Base-by-base conservation (phyloP, 495 filamentous ascomycete species). In the Penicillium simplicissimum region DNA sequence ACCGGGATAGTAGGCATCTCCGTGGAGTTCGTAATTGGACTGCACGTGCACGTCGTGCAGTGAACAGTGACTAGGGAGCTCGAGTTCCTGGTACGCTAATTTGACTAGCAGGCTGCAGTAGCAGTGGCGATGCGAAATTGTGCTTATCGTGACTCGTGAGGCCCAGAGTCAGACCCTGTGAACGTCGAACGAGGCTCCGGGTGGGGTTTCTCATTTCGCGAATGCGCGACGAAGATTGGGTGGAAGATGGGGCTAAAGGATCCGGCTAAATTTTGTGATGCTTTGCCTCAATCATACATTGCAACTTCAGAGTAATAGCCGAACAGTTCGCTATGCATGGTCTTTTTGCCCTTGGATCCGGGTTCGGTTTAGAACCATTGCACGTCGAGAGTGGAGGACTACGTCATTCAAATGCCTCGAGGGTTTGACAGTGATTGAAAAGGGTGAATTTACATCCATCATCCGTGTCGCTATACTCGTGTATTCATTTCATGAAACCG, bases 151-250 rank as follows among this genome's bases (percentile, higher is more conserved):
- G n/a, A n/a, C n/a, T n/a, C n/a, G n/a, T n/a, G n/a, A 28, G 45
- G n/a, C 23, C 25, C 45, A 23, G n/a, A n/a, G n/a, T n/a, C n/a
- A n/a, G 19, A n/a, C 23, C 11, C 23, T 23, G 21, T 49, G 21
- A 31, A n/a, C n/a, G n/a, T n/a, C n/a, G n/a, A n/a, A 49, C 23
- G 45, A 49, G 45, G 45, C 45, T 49, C 45, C 45, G 45, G 45
- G 45, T 49, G 42, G 45, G 45, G 45, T n/a, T 49, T 8, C 28
- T 49, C 45, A 49, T 49, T 25, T 49, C 45, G 45, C 45, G 45
- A 28, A 49, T 28, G 11, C 45, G 23, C 23, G 25, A 49, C n/a
- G 7, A 31, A 31, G 21, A 28, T 25, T 48, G 23, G 23, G 23
- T 9, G 45, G 40, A 43, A 17, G 45, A 21, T 48, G 45, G 23